Base-by-base conservation (phyloP, 164 flowering plant species). In the Vitis cinerea region DNA sequence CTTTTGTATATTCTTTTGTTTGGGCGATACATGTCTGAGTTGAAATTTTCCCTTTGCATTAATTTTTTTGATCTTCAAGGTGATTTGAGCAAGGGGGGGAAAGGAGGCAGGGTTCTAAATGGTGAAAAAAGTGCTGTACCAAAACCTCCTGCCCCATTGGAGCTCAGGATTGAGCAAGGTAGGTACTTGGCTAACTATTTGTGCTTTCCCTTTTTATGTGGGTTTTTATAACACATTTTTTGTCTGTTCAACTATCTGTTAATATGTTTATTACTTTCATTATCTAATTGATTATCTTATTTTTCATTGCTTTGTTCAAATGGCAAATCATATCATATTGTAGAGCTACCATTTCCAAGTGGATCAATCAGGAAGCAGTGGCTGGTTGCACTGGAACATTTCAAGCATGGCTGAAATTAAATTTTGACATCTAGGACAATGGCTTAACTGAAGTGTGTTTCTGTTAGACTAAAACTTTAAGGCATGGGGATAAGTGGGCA, bases 151-250 rank as follows among this genome's bases (percentile, higher is more conserved):
- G 55, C 71, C 5, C 68, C 78, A 31, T 70, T 71, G 55, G 87
- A 83, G 75, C 81, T 84, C 49, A 85, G 72, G 31, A 52, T 81
- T 69, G 90, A 87, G 64, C 71, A 82, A 4, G 93, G 97, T 86
- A 63, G 30, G 82, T 78, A 12, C 54, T 66, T 69, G 13, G 8
- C 52, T 9, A n/a, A 9, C 61, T 51, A 12, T n/a, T 1, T 37
- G 44, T 37, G 44, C 44, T 6, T 37, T 37, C 44, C 44, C 27
- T 23, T 37, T 37, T 37, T 3, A 6, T 37, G 6, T 37, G 44
- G 44, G 44, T 3, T 37, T 37, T 37, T 37, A 23, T 64, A 13
- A 65, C 1, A 29, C 10, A 8, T 14, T 59, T 56, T 10, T 29
- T 47, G 9, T 19, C 3, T 61, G 13, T 5, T 37, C 2, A 15